Conservation (phyloP, 208 protist species). For the Herpetomonas samuelpessoai region DNA sequence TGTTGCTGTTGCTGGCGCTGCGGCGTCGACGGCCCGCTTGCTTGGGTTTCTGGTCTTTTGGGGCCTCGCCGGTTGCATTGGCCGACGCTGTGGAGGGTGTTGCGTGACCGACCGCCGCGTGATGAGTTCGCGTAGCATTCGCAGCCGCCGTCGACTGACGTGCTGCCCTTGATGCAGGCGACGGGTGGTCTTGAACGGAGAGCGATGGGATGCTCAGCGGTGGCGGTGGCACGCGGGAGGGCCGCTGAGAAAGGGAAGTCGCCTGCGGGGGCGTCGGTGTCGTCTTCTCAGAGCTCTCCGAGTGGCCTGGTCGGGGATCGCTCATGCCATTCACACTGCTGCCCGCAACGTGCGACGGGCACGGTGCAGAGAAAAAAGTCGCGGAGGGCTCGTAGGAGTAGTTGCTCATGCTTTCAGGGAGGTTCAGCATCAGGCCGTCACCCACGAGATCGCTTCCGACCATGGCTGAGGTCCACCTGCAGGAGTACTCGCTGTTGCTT, state of each 20-base stretch:
- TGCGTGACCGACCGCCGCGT: too few relatives aligned
- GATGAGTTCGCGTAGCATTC: neutral
- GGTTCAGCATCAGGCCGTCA: neutral
- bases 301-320: neutral
- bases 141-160: neutral
- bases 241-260: neutral
- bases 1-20: neutral
- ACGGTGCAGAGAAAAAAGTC: too few relatives aligned
- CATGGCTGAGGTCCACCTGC: neutral
- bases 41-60: neutral
- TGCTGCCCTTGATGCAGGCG: neutral
- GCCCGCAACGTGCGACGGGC: too few relatives aligned
- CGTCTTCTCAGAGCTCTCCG: neutral
- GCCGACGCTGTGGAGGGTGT: neutral
- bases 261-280: neutral
- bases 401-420: neutral
- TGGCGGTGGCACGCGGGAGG: neutral
- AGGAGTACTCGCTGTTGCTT: too few relatives aligned
- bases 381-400: too few relatives aligned
- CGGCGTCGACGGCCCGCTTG: neutral
- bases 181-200: neutral
- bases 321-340: neutral
- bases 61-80: neutral
- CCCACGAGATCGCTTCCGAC: neutral
- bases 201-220: neutral